Evolutionary conservation across 768 basidiomycete species (phyloP).

Genomic region (Suillus sp.): DNA sequence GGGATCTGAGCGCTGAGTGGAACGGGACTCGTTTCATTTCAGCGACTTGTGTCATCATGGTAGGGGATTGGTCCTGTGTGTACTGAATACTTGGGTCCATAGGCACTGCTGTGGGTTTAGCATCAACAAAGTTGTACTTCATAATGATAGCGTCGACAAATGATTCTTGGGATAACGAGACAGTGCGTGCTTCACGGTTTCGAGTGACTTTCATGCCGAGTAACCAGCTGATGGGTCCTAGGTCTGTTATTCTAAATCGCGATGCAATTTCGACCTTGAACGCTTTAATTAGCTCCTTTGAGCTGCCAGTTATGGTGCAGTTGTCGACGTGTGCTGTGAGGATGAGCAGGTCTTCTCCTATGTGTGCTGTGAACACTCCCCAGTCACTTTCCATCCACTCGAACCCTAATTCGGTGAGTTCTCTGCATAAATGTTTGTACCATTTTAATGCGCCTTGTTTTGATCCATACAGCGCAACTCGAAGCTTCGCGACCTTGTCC

Average conservation of each 20-base stretch:
- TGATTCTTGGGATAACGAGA: constrained; percentile 2
- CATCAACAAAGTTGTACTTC: constrained; percentile 15
- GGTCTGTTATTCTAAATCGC: neutral
- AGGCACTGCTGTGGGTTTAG: constrained; percentile 11
- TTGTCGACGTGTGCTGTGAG: constrained; percentile 11
- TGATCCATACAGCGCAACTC: too few relatives aligned
- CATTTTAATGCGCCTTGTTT: too few relatives aligned
- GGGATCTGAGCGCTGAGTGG: constrained; percentile 25
- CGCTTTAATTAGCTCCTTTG: neutral
- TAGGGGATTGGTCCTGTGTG: neutral
- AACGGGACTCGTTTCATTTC: too few relatives aligned
- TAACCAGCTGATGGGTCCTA: constrained; percentile 17
- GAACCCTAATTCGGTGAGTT: constrained; percentile 2
- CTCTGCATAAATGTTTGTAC: too few relatives aligned
- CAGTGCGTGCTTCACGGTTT: neutral
- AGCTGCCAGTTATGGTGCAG: constrained; percentile 10
- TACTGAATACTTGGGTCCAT: constrained; percentile 13
- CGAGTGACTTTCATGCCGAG: constrained; percentile 15
- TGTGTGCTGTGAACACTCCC: constrained; percentile 9
- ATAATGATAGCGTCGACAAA: constrained; percentile 6
- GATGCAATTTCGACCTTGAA: constrained; percentile 16
- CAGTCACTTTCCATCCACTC: neutral
- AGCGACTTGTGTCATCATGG: neutral
- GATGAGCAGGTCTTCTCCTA: neutral
- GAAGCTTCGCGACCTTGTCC: too few relatives aligned